Base-by-base conservation (phyloP, 345 rosid genomes). In the Aquilaria yunnanensis region DNA sequence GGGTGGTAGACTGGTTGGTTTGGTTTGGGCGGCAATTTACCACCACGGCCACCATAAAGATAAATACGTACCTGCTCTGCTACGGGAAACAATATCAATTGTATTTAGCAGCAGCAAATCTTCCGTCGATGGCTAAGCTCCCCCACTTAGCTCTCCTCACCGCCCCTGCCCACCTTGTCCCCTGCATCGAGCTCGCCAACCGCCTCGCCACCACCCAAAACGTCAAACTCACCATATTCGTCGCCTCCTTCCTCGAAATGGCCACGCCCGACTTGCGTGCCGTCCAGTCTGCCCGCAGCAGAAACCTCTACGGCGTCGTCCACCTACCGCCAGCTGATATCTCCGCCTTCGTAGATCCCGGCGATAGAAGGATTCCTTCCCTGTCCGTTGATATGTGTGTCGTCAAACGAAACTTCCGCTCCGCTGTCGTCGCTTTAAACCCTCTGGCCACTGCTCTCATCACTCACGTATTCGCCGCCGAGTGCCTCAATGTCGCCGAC, bases 311-410 rank as follows among this genome's bases (percentile, higher is more conserved):
- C 2, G 47, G 32, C 14, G 29, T 56, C 60, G 14, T 56, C 60
- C 60, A 13, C 8, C 60, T 56, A 0, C 60, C 60, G 5, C 60
- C 60, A 3, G 60, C 60, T 1, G 60, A 56, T 46, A 34, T 56
- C 16, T 56, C 60, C 10, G 5, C 1, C 30, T 47, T 56, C 2
- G 4, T 56, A 1, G 4, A 5, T 9, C 30, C 47, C 6, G 16
- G 14, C 16, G 0, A 56, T 1, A 6, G 0, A 12, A 46, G 30
- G 16, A 7, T 56, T 6, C 0, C 23, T 0, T 12, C n/a, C 5
- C 11, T 56, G 1, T 2, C 30, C 0, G 34, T 14, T 2, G 30
- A 11, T 2, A 11, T 56, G 9, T 41, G 60, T 12, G 29, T 56
- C 0, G 10, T 9, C 60, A 34, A 14, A 7, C 60, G 41, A 12